These are phyloP conservation scores for Eimeria brunetti DNA, from an alignment of 169 alveolate genomes.

Conservation along the genomic window DNA sequence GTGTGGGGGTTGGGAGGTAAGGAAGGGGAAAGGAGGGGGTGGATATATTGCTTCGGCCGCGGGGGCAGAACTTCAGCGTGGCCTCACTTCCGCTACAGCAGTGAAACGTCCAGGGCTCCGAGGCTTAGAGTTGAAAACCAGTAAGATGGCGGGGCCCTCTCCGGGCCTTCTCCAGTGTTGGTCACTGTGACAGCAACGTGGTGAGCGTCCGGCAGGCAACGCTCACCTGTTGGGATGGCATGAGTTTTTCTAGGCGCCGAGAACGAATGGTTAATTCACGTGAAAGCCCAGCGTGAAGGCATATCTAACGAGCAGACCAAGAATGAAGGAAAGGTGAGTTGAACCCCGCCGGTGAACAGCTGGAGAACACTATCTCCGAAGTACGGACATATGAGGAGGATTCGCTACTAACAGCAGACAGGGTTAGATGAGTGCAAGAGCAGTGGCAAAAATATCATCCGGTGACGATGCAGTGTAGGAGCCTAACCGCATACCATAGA, in stretches of 20 bases:
- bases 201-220: neutral
- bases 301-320: neutral
- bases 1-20: neutral
- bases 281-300: neutral
- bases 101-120: neutral
- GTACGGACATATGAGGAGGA: neutral
- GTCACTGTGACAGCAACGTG: neutral
- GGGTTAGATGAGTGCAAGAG: conserved; percentile 14
- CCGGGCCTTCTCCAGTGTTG: neutral
- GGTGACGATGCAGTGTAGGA: neutral
- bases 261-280: neutral
- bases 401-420: neutral
- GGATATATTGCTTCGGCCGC: neutral
- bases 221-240: neutral
- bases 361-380: neutral
- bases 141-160: neutral
- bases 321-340: neutral
- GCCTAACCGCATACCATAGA: neutral
- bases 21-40: neutral
- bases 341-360: neutral
- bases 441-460: neutral
- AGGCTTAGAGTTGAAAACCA: neutral
- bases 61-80: neutral
- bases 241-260: neutral
- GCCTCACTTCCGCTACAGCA: neutral